Base-by-base conservation (phyloP, 495 filamentous ascomycete species). In the Penicillium pancosmium region DNA sequence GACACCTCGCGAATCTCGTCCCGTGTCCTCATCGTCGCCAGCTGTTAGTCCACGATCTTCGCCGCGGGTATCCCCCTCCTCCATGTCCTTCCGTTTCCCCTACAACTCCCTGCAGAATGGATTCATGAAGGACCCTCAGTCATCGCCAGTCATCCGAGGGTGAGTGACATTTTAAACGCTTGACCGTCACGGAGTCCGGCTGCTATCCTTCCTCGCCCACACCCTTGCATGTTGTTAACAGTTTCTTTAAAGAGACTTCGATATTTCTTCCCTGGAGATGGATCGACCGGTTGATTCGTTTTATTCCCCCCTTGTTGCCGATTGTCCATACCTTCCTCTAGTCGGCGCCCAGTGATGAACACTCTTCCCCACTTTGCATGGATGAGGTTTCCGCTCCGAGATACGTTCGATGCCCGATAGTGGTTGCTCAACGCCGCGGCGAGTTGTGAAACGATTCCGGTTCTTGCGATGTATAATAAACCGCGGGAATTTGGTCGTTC, bases 401-500 rank as follows among this genome's bases (percentile, higher is more conserved):
- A 44, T 44, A 48, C 52, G 27, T 36, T 34, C 44, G 33, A 51
- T 59, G 49, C 43, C 19, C 38, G 16, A 34, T 19, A 40, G 33
- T 58, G 61, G 55, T 58, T 44, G 15, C 59, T 34, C 18, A 34
- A 55, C 13, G 51, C 56, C 13, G 18, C 19, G 56, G 57, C 19
- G 18, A 33, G 18, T 9, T 7, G 50, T 40, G 38, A 36, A 23
- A 43, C 19, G 60, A 60, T 44, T 44, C 54, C 36, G 27, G 43
- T 62, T 67, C 69, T 66, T 71, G 75, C 75, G 75, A 78, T 72
- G 75, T 57, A 63, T 61, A 59, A 78, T 78, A 78, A 78, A 78
- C 75, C 75, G 75, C 75, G 70, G 62, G 64, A 58, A 5, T 44
- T 31, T 44, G 7, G 44, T 62, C 52, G 50, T 44, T 23, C 23